Conservation (phyloP, 176 grass and related monocot species). For the Thalia dealbata region DNA sequence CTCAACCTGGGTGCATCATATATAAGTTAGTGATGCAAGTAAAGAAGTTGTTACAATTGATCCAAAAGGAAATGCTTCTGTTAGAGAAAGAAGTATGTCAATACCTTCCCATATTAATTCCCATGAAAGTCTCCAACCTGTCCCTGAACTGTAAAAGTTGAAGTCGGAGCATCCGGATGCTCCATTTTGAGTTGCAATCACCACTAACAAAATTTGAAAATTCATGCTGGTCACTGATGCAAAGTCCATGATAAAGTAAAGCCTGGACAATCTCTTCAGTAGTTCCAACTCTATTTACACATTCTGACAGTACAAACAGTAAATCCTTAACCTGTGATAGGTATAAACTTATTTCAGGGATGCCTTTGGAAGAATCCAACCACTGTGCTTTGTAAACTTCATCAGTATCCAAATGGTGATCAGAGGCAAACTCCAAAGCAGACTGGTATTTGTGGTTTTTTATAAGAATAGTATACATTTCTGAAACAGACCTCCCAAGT, state of each 20-base stretch:
- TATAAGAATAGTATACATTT: slow-evolving; percentile 67
- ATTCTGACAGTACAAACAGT: slow-evolving; percentile 79
- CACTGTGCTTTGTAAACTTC: slow-evolving; percentile 82
- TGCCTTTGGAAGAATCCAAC: slow-evolving; percentile 41
- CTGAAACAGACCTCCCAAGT: slow-evolving; percentile 48
- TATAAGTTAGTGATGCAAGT: neutral
- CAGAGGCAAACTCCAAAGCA: slow-evolving; percentile 59
- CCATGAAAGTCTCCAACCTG: slow-evolving; percentile 81
- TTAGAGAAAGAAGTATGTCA: neutral
- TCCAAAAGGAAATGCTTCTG: neutral
- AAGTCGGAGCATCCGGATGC: slow-evolving; percentile 59
- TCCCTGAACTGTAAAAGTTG: slow-evolving; percentile 61
- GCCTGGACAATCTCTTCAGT: slow-evolving; percentile 60
- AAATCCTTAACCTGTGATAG: slow-evolving; percentile 76
- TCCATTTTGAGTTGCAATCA: slow-evolving; percentile 41
- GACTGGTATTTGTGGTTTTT: slow-evolving; percentile 45
- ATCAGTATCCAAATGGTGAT: slow-evolving; percentile 67
- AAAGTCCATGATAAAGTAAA: slow-evolving; percentile 77
- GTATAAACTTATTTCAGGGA: slow-evolving; percentile 57
- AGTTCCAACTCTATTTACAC: slow-evolving; percentile 62
- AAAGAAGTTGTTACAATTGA: neutral
- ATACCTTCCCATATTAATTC: slow-evolving; percentile 98
- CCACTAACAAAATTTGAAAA: slow-evolving; percentile 44
- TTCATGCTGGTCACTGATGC: slow-evolving; percentile 52
- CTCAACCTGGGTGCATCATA: neutral